Percentiles rank a stretch among this genome's conserved stretches.
These are phyloP conservation scores for Graphiopsis chlorocephala DNA, from an alignment of 2,329 filamentous ascomycete species.

Conservation along the genomic window DNA sequence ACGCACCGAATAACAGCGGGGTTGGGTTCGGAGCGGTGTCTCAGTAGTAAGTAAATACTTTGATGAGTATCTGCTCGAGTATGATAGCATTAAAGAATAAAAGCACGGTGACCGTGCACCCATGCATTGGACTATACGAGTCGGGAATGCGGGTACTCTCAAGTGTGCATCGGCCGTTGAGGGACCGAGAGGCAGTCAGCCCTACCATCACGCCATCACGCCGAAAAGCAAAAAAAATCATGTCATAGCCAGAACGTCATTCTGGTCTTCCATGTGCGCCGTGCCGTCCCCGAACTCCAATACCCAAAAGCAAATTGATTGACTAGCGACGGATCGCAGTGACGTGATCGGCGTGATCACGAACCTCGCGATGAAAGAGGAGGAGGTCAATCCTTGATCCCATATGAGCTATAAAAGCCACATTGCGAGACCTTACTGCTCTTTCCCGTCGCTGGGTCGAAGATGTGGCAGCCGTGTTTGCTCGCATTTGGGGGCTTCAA, in stretches of 20 bases:
- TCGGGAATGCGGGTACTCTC: neutral
- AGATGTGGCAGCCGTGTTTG: constrained; percentile 76
- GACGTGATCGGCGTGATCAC: neutral
- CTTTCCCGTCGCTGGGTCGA: constrained; percentile 72
- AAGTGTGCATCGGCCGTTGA: constrained; percentile 1
- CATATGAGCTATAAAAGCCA: constrained; percentile 55
- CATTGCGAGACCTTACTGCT: constrained; percentile 68
- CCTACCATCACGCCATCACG: constrained; percentile 5
- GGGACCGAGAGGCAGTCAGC: constrained; percentile 3
- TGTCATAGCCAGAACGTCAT: neutral
- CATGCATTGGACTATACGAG: neutral
- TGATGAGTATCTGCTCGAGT: neutral
- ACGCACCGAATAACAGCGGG: neutral
- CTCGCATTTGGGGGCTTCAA: constrained; percentile 86
- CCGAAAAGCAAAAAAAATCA: neutral
- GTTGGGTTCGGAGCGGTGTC: neutral
- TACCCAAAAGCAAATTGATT: neutral
- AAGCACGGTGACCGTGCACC: neutral
- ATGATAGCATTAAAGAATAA: neutral
- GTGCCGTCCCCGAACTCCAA: neutral
- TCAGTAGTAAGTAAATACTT: neutral
- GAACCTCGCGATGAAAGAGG: neutral
- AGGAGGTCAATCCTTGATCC: neutral
- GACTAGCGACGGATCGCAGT: neutral
- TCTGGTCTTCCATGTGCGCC: neutral